Evolutionary conservation across 2,329 filamentous ascomycete species (phyloP), one percentile per base, ranked within the genome.

Genomic region (Drechslerella dactyloides): DNA sequence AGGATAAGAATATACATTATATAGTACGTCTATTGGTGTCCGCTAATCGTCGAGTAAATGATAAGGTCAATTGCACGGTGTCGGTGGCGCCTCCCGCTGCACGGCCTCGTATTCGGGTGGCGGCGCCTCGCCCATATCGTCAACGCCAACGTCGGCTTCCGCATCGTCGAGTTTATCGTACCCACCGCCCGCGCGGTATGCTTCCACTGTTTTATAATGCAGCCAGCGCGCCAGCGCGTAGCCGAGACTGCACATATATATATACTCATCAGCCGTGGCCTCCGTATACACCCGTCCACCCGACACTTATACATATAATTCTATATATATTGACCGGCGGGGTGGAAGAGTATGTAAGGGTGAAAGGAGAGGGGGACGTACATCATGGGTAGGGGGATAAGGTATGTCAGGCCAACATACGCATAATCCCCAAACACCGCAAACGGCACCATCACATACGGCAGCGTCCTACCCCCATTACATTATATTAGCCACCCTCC

Each of bases 391-490:
- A 72, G 10, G 7, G 66, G 66, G 11, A 72, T 59, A 11, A 48
- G 24, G 42, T 54, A 72, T 37, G 48, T 46, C 3, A 64, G 11
- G 11, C 59, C 59, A 7, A 19, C 5, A 27, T 63, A 72, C 7
- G 8, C 48, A 52, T 42, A 59, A 24, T 54, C 60, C 1, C 66
- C 55, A 21, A 64, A 64, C 44, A 72, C 8, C 4, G 66, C 66
- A 40, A 72, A 72, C 5, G 50, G 59, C 2, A 72, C 8, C 54
- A 72, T 54, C 15, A 64, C 33, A 30, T 72, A 72, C 37, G 66
- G 60, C 8, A 64, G 13, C 11, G 50, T 10, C 66, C 66, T 64
- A 37, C 4, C 37, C 27, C 27, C 1, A 57, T 33, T 24, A 52
- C 11, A 19, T 5, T 6, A n/a, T 27, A 24, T 4, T 8, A 33